Evolutionary conservation across 768 basidiomycete species (phyloP).

Genomic region (Paxillus ammoniavirescens): DNA sequence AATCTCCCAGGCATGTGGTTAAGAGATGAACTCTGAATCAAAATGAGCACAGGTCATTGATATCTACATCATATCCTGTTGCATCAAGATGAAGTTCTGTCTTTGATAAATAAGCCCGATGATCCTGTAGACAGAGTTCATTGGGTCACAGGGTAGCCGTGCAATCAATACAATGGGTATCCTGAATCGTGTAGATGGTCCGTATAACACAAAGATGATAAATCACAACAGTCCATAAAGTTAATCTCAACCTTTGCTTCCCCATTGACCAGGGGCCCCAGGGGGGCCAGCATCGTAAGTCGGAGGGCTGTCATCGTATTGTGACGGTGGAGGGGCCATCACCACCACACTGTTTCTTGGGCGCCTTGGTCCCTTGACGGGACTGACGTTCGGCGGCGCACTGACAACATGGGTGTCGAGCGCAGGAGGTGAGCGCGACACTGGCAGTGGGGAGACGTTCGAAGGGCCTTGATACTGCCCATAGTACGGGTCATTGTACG

Average conservation of each 20-base stretch:
- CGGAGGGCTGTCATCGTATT: conserved; percentile 59
- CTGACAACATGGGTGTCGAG: conserved; percentile 38
- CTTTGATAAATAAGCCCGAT: too few relatives aligned
- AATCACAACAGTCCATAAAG: neutral
- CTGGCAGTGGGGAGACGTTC: conserved; percentile 29
- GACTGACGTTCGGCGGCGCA: conserved; percentile 31
- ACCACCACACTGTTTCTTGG: conserved; percentile 27
- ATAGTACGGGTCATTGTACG: conserved; percentile 30
- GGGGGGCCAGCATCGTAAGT: conserved; percentile 58
- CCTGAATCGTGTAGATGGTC: conserved; percentile 13
- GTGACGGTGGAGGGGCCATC: conserved; percentile 21
- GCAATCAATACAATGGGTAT: conserved; percentile 25
- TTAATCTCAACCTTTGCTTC: conserved; percentile 33
- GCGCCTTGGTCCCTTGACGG: conserved; percentile 43
- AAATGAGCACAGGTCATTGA: too few relatives aligned
- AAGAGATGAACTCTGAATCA: conserved; percentile 23
- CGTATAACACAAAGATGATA: conserved; percentile 8
- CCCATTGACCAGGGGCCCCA: conserved; percentile 53
- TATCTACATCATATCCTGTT: neutral
- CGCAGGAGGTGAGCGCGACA: conserved; percentile 34
- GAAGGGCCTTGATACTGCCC: conserved; percentile 17
- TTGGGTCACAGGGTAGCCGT: too few relatives aligned
- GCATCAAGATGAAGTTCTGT: neutral
- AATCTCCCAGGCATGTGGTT: conserved; percentile 7
- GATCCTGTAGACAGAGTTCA: too few relatives aligned